phyloP scores from a whole-genome alignment of 2,329 filamentous ascomycete genomes.

The Ceratocystis colombiana region DNA sequence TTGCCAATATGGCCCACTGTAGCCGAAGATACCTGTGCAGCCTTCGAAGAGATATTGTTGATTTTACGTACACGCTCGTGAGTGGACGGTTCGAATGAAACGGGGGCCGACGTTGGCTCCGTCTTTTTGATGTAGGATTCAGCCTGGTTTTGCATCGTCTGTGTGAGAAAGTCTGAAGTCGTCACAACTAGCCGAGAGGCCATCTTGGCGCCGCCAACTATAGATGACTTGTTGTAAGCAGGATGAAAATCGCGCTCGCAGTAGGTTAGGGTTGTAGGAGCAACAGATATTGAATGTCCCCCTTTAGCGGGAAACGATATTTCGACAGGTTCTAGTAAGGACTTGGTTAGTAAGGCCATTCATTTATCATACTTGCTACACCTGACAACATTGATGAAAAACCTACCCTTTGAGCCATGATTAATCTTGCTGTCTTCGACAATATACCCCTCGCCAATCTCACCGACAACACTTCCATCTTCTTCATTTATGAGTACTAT shows the following conservation, averaged over 20 bases:
- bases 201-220: constrained; percentile 77
- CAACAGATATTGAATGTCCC: constrained; percentile 53
- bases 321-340: constrained; percentile 56
- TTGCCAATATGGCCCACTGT: constrained; percentile 76
- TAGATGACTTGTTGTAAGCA: constrained; percentile 75
- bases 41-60: constrained; percentile 71
- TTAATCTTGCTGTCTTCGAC: constrained; percentile 66
- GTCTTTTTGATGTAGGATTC: constrained; percentile 71
- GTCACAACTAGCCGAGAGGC: constrained; percentile 90
- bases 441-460: constrained; percentile 73
- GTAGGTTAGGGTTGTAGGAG: constrained; percentile 59
- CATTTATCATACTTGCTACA: background rate
- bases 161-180: constrained; percentile 67
- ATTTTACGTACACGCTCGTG: constrained; percentile 80
- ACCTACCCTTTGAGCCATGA: constrained; percentile 80
- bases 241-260: constrained; percentile 72
- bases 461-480: constrained; percentile 88
- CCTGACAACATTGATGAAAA: background rate
- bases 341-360: constrained; percentile 12
- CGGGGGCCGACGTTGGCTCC: constrained; percentile 65
- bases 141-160: constrained; percentile 65
- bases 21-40: constrained; percentile 69
- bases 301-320: constrained; percentile 63
- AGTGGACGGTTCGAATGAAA: constrained; percentile 78
- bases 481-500: constrained; percentile 94